These are phyloP conservation scores for Pythium periplocum DNA, from an alignment of 352 stramenopile species.

Conservation along the genomic window DNA sequence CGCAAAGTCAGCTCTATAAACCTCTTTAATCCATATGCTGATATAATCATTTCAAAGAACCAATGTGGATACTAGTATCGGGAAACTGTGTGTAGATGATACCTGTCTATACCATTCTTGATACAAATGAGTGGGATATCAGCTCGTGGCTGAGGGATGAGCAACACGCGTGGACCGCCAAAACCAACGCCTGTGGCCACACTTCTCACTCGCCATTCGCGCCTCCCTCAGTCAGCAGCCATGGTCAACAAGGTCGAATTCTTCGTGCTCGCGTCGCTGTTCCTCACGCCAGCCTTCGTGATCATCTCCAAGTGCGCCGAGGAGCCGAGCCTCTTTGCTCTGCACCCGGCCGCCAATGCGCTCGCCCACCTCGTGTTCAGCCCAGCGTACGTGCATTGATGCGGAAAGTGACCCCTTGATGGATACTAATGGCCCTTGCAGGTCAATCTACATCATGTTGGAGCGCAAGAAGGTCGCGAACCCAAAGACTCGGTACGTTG, in stretches of 20 bases:
- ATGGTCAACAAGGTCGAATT: constrained; percentile 60
- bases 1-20: too few species aligned
- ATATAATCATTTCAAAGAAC: too few species aligned
- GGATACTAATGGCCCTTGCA: constrained; percentile 4
- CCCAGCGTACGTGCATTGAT: constrained; percentile 26
- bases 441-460: constrained; percentile 54
- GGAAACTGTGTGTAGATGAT: too few species aligned
- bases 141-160: too few species aligned
- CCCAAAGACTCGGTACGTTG: constrained; percentile 34
- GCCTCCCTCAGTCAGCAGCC: not conserved
- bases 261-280: constrained; percentile 42
- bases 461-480: constrained; percentile 43
- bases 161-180: too few species aligned
- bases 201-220: too few species aligned
- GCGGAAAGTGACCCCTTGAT: too few species aligned
- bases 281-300: constrained; percentile 36
- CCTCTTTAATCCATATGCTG: too few species aligned
- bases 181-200: too few species aligned
- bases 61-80: too few species aligned
- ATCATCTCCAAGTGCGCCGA: constrained; percentile 35
- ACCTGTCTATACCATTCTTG: too few species aligned
- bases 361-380: constrained; percentile 59
- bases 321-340: constrained; percentile 41
- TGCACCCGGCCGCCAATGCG: constrained; percentile 58
- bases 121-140: too few species aligned